Base-by-base conservation (phyloP, 2,329 filamentous ascomycete species). In the Penicillium sp. region DNA sequence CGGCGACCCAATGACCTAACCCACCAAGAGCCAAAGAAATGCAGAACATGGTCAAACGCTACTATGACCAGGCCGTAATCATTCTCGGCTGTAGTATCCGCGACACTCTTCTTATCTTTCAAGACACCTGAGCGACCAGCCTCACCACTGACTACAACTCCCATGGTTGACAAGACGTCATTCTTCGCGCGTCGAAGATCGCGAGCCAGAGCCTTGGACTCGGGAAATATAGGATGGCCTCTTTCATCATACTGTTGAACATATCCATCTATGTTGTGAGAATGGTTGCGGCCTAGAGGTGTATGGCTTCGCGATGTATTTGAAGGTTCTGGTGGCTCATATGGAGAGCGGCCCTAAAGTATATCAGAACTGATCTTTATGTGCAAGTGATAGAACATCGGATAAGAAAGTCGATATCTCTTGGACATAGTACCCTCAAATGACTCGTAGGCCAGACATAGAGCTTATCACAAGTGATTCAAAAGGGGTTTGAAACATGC, bases 151-250 rank as follows among this genome's bases (percentile, higher is more conserved):
- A 77, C 73, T 40, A 78, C 75, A 40, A 79, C 74, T 3, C 77
- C 77, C 69, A 79, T 77, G 8, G 74, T 78, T 21, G 74, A 75
- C 16, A 79, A 68, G 30, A 79, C 75, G 59, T 80, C 77, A 68
- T 80, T 80, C 59, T 79, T 78, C 0, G 78, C 77, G 64, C 75
- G 72, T 50, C 74, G 67, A 7, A 79, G 70, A 50, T 72, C 69
- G 42, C 71, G 70, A 9, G 70, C 71, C 26, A 73, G 63, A 12
- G 60, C 59, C 58, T 72, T 74, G 6, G 77, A 77, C 30, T 68
- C 68, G 3, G 68, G 66, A 60, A 79, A 79, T 28, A 74, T 68
- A 30, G 78, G 77, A 65, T 78, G 76, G 3, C 77, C 78, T 55
- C 74, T 68, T 50, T 71, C 68, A 64, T 80, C 76, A 65, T 77